Evolutionary conservation across 441 rosid genomes (phyloP).

Genomic region (Pelargonium cotyledonis): DNA sequence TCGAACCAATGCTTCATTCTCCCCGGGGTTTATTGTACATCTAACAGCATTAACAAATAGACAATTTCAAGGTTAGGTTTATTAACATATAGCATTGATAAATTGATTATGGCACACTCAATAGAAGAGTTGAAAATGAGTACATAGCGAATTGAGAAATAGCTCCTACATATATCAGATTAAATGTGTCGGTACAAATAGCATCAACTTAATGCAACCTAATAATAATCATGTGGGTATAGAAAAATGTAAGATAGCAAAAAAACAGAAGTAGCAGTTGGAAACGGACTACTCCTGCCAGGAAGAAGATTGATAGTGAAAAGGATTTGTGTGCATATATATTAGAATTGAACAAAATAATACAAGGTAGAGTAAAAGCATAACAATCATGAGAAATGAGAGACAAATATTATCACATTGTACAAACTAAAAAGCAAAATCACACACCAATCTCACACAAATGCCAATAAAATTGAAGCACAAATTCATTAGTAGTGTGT

Average conservation of each 20-base stretch:
- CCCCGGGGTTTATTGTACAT: constrained; percentile 92
- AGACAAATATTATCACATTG: background rate
- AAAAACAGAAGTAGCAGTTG: background rate
- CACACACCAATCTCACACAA: background rate
- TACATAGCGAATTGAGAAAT: too few relatives aligned
- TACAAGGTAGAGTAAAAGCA: too few relatives aligned
- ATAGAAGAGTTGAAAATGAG: too few relatives aligned
- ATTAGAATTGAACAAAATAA: too few relatives aligned
- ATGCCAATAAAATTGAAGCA: background rate
- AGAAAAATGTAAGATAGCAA: too few relatives aligned
- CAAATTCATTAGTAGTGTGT: background rate
- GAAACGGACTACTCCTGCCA: background rate
- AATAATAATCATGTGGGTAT: background rate
- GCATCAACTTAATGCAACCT: background rate
- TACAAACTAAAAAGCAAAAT: too few relatives aligned
- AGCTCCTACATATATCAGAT: too few relatives aligned
- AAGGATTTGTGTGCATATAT: too few relatives aligned
- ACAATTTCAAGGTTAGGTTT: background rate
- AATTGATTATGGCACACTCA: background rate
- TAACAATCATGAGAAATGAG: too few relatives aligned
- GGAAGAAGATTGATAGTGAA: background rate
- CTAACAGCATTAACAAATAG: constrained; percentile 30
- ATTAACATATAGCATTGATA: background rate
- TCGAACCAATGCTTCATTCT: constrained; percentile 85
- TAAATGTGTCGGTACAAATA: too few relatives aligned